Evolutionary conservation across 2,329 filamentous ascomycete species (phyloP).

Genomic region (Davidsoniella neocaledoniae): DNA sequence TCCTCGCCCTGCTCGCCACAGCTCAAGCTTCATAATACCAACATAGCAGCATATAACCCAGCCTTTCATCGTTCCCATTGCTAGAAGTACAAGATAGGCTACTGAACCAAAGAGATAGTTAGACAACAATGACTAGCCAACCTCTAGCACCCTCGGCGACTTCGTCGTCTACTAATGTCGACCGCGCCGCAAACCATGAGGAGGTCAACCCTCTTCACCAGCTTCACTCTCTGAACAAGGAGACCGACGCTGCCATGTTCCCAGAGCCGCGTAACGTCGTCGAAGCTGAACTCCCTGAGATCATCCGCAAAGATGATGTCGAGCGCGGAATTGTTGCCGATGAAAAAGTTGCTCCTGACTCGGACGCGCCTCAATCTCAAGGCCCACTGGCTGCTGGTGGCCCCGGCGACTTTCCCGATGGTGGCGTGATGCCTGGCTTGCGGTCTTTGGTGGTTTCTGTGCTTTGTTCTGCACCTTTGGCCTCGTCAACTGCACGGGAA

Average conservation of each 20-base stretch:
- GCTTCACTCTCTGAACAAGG: neutral
- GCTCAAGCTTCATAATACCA: too few species aligned
- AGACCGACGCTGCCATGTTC: conserved; percentile 1
- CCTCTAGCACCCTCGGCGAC: too few species aligned
- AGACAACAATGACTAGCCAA: too few species aligned
- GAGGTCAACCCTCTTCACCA: neutral
- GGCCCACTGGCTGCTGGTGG: conserved; percentile 21
- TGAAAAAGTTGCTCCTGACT: conserved; percentile 5
- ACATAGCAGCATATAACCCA: too few species aligned
- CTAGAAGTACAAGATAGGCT: too few species aligned
- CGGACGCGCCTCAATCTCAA: neutral
- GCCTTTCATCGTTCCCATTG: too few species aligned
- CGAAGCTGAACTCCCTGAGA: conserved; percentile 16
- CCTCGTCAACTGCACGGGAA: conserved; percentile 29
- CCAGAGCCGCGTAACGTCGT: conserved; percentile 19
- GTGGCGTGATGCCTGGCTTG: conserved; percentile 41
- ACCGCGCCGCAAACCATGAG: neutral
- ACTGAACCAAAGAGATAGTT: too few species aligned
- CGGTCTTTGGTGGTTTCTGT: conserved; percentile 32
- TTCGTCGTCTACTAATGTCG: too few species aligned
- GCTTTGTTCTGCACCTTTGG: conserved; percentile 29
- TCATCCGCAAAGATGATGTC: conserved; percentile 13
- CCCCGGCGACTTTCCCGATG: conserved; percentile 41
- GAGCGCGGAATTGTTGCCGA: conserved; percentile 13
- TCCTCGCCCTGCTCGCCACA: too few species aligned